phyloP scores from a whole-genome alignment of 1,139 yeast species.

The Debaryomycetaceae sp. region DNA sequence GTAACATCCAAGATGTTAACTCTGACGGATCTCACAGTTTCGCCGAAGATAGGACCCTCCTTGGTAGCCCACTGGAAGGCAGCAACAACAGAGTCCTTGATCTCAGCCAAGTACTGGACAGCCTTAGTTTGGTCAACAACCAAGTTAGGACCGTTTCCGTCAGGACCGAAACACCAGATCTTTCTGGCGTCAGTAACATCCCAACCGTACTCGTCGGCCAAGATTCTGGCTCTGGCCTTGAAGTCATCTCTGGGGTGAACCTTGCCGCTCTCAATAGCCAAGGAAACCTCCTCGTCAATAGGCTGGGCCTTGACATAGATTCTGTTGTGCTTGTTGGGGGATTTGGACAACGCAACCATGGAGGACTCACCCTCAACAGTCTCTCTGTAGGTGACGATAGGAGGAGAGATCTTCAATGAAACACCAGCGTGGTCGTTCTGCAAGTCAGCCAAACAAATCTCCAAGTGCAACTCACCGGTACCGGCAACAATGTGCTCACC shows the following conservation, averaged over 20 bases:
- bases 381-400: slow-evolving; percentile 98
- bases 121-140: slow-evolving; percentile 99
- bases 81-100: slow-evolving; percentile 99
- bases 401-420: slow-evolving; percentile 96
- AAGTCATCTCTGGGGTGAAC: slow-evolving; percentile 95
- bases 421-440: slow-evolving; percentile 99
- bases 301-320: slow-evolving; percentile 97
- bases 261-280: slow-evolving; percentile 90
- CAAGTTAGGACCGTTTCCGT: slow-evolving; percentile 97
- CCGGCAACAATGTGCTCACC: slow-evolving; percentile 99
- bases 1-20: slow-evolving; percentile 98
- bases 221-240: slow-evolving; percentile 98
- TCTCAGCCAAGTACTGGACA: slow-evolving; percentile 97
- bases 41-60: slow-evolving; percentile 99
- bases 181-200: slow-evolving; percentile 99
- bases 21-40: slow-evolving; percentile 92
- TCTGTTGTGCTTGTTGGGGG: slow-evolving; percentile 99
- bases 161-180: slow-evolving; percentile 99
- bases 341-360: slow-evolving; percentile 95
- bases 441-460: slow-evolving; percentile 93
- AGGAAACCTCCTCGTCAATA: slow-evolving; percentile 85
- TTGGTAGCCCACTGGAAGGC: slow-evolving; percentile 99
- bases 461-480: slow-evolving; percentile 99
- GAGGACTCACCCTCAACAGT: slow-evolving; percentile 92
- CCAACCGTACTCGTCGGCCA: slow-evolving; percentile 99